Conservation (phyloP, 2,329 filamentous ascomycete species). For the Pseudopithomyces chartarum region DNA sequence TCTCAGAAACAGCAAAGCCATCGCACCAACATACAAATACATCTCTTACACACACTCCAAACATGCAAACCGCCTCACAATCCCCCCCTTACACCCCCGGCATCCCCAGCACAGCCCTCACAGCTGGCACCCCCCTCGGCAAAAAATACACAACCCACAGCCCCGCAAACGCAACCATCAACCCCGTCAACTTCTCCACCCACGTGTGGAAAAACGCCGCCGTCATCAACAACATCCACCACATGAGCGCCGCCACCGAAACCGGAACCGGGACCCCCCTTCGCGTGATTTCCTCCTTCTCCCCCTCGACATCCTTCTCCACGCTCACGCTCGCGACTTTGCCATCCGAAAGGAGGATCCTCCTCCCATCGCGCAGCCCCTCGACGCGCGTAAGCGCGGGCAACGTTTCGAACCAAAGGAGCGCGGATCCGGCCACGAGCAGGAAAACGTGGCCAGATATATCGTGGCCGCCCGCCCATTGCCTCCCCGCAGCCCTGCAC, state of each 20-base stretch:
- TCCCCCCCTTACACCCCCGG: slow-evolving; percentile 4
- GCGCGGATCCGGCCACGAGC: slow-evolving; percentile 80
- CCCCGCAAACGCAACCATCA: slow-evolving; percentile 53
- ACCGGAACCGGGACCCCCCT: slow-evolving; percentile 61
- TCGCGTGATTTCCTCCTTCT: slow-evolving; percentile 45
- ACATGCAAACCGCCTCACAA: too few relatives aligned
- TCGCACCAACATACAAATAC: too few relatives aligned
- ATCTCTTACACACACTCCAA: too few relatives aligned
- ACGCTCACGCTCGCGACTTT: slow-evolving; percentile 56
- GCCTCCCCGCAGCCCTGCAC: slow-evolving; percentile 81
- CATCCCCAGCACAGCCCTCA: slow-evolving; percentile 40
- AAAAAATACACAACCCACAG: slow-evolving; percentile 55
- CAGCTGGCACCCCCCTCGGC: slow-evolving; percentile 49
- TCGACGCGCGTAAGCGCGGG: slow-evolving; percentile 58
- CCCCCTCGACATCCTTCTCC: slow-evolving; percentile 48
- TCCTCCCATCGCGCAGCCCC: slow-evolving; percentile 64
- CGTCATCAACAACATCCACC: slow-evolving; percentile 99
- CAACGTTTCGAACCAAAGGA: slow-evolving; percentile 82
- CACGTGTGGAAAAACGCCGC: slow-evolving; percentile 98
- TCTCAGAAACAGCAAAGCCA: too few relatives aligned
- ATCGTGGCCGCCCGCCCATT: slow-evolving; percentile 93
- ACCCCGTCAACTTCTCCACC: slow-evolving; percentile 79
- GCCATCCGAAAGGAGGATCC: slow-evolving; percentile 69
- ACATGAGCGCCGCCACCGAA: slow-evolving; percentile 70
- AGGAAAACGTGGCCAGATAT: slow-evolving; percentile 95